phyloP scores from a whole-genome alignment of 2,329 filamentous ascomycete species.

The Fusarium chuoi region DNA sequence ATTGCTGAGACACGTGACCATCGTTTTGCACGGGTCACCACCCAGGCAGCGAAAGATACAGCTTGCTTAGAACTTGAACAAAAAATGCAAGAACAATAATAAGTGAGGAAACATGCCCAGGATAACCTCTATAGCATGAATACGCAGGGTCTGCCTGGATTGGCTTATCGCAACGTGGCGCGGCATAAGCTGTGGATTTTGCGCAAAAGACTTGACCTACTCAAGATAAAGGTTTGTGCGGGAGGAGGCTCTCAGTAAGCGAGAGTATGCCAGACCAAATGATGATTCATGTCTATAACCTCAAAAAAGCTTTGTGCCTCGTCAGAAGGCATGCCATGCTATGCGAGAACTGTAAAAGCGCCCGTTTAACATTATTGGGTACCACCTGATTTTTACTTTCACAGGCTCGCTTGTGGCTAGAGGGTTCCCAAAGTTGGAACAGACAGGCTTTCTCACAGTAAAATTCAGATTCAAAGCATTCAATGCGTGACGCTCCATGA shows the following conservation, averaged over 20 bases:
- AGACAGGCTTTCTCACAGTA: neutral
- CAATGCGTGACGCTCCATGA: neutral
- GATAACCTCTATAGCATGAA: fast-evolving
- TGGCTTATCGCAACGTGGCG: neutral
- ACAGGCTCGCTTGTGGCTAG: neutral
- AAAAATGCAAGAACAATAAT: neutral
- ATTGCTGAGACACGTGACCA: neutral
- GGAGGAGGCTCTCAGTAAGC: neutral
- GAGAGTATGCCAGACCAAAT: neutral
- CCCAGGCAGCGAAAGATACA: neutral
- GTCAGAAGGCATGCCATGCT: fast-evolving
- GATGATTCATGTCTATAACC: neutral
- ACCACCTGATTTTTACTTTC: neutral
- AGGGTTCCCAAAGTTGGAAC: neutral
- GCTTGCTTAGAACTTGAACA: too few relatives aligned
- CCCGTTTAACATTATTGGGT: neutral
- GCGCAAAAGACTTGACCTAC: neutral
- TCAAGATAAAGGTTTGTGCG: neutral
- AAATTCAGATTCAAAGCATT: neutral
- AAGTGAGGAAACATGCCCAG: fast-evolving
- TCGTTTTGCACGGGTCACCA: neutral
- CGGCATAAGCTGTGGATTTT: neutral
- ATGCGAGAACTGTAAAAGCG: too few relatives aligned
- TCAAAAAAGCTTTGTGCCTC: too few relatives aligned
- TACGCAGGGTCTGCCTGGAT: fast-evolving